Evolutionary conservation across 2,329 filamentous ascomycete species (phyloP), one percentile per base, ranked within the genome.

Genomic region (Aureobasidium sp.): DNA sequence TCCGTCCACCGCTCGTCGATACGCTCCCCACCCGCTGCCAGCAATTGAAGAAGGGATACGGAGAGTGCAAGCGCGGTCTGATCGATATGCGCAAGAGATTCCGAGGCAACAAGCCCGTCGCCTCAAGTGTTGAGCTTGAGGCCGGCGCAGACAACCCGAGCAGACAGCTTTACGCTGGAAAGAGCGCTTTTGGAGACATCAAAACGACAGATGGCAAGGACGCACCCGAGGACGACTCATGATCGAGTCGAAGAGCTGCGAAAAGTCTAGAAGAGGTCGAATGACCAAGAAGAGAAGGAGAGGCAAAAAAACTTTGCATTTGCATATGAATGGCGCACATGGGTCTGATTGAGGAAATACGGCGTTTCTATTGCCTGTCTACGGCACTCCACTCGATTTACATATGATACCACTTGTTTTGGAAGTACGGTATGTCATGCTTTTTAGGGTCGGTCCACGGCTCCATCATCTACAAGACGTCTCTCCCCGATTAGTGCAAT

Each of bases 1-100:
- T 99, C 49, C 88, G 90, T 53, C 82, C 86, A 19, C 93, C 93
- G 3, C 85, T 96, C 65, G 81, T 85, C 73, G 87, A 94, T 66
- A 87, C 86, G 7, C 85, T 99, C 15, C 93, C 94, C 22, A 87
- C 84, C 27, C 87, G 88, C 76, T 99, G 94, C 77, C 91, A 93
- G 73, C 93, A 97, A 76, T 83, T 99, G 64, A 91, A 93, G 74
- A 92, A 91, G 74, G 91, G 91, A 49, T 94, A 95, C 70, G 89
- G 90, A 73, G 90, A 97, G 73, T 99, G 94, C 83, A 95, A 96
- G 72, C 89, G 93, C 67, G 94, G 94, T 67, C 85, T 96, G 85
- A 89, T 97, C 68, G 94, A 99, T 75, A 99, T 99, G 94, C 90
- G 94, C 74, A 97, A 97, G 79, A 88, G 94, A 37, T 97, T 99